Evolutionary conservation across 2,329 filamentous ascomycete genomes (phyloP).

Genomic region (Mycosphaerella arachidis): DNA sequence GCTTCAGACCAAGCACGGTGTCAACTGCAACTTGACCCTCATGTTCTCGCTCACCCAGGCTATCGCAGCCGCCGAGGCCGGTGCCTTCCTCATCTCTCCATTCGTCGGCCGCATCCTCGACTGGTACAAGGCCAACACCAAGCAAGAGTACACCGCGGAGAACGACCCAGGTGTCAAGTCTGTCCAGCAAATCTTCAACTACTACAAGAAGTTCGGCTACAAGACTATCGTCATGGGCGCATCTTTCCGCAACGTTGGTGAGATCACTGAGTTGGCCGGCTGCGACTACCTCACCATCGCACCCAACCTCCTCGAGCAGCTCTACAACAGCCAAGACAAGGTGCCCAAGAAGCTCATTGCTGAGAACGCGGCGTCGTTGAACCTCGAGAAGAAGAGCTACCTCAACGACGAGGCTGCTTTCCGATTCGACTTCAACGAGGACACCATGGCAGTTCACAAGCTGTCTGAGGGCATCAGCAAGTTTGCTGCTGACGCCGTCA

Average conservation of each 20-base stretch:
- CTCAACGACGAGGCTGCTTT: slow-evolving; percentile 83
- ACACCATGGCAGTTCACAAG: slow-evolving; percentile 99
- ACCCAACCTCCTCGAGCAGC: slow-evolving; percentile 88
- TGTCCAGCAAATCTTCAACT: slow-evolving; percentile 94
- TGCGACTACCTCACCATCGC: slow-evolving; percentile 99
- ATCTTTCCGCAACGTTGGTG: slow-evolving; percentile 91
- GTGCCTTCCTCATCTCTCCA: slow-evolving; percentile 95
- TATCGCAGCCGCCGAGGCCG: slow-evolving; percentile 91
- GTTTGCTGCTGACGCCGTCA: slow-evolving; percentile 92
- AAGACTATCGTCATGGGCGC: slow-evolving; percentile 99
- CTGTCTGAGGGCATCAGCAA: slow-evolving; percentile 98
- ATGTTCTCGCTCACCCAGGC: slow-evolving; percentile 97
- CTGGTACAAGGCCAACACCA: slow-evolving; percentile 95
- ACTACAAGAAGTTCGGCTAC: slow-evolving; percentile 99
- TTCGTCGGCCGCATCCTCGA: slow-evolving; percentile 99
- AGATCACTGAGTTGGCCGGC: slow-evolving; percentile 97
- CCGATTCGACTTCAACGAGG: slow-evolving; percentile 99
- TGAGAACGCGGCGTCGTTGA: slow-evolving; percentile 57
- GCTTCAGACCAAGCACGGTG: slow-evolving; percentile 88
- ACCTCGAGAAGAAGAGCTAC: slow-evolving; percentile 86
- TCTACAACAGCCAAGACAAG: slow-evolving; percentile 73
- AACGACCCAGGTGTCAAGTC: slow-evolving; percentile 96
- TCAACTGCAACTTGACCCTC: slow-evolving; percentile 98
- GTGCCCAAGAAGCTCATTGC: slow-evolving; percentile 94
- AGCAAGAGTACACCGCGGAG: slow-evolving; percentile 85